These are phyloP conservation scores for Ganoderma multipileum DNA, from an alignment of 1,284 basidiomycete species.

Conservation along the genomic window DNA sequence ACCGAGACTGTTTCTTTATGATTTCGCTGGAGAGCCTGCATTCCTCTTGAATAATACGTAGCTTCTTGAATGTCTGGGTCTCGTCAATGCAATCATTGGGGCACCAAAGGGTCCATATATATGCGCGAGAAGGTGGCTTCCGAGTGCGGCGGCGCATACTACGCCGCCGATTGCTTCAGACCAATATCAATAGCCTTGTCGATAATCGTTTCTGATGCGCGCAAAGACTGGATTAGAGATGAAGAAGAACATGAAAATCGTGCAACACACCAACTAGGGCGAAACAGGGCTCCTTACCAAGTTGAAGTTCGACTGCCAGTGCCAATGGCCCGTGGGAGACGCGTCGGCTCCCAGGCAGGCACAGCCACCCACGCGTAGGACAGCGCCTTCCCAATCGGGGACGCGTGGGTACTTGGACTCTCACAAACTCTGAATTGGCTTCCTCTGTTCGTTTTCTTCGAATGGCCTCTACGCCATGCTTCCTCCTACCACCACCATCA, in stretches of 20 bases:
- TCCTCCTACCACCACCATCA: conserved; percentile 2
- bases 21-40: conserved; percentile 75
- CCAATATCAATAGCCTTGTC: conserved; percentile 91
- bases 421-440: conserved; percentile 5
- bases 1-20: conserved; percentile 66
- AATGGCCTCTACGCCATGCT: background rate
- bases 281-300: conserved; percentile 97
- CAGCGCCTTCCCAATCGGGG: conserved; percentile 18
- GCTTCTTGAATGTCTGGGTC: conserved; percentile 88
- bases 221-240: conserved; percentile 17
- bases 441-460: conserved; percentile 2
- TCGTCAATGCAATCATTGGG: conserved; percentile 92
- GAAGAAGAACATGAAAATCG: conserved; percentile 15
- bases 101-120: conserved; percentile 84
- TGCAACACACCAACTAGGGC: conserved; percentile 78
- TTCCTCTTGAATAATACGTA: conserved; percentile 83
- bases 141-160: too few relatives aligned
- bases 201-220: conserved; percentile 87
- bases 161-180: conserved; percentile 90
- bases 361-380: conserved; percentile 22
- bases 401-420: conserved; percentile 20
- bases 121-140: conserved; percentile 69
- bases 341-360: background rate
- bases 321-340: too few relatives aligned
- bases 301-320: too few relatives aligned